Base-by-base conservation (phyloP, 164 flowering plant genomes). In the Umbellularia californica region DNA sequence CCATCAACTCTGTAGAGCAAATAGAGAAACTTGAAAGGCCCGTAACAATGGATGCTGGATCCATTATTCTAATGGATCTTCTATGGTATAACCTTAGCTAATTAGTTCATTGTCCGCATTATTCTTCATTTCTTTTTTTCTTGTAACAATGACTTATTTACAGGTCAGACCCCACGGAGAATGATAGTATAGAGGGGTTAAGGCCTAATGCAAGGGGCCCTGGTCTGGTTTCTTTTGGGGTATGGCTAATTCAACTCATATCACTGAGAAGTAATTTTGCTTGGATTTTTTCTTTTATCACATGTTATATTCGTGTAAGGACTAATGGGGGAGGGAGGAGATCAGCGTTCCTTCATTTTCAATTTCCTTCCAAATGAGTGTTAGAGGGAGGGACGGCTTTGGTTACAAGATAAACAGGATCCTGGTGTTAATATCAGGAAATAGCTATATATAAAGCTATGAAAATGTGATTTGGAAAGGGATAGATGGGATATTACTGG, bases 121-220 rank as follows among this genome's bases (percentile, higher is more conserved):
- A 64, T 3, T 62, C 11, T 70, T 65, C 69, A 13, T 66, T 68
- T 50, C 30, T 27, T 50, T 15, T 74, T 70, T 10, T 19, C 51
- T 69, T 24, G n/a, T 33, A 28, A 20, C 14, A 63, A 77, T 58
- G 71, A 24, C 62, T 33, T 19, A 55, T 25, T 63, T 77, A 50
- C 86, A 96, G 99, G 99, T 96, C 99, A 72, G 99, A 96, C 82
- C 99, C 99, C 68, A 96, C 99, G 58, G 98, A 94, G 80, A 96
- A 96, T 81, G 99, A 96, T 79, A 94, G 97, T 70, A 81, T 96
- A 47, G 99, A 96, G 81, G 99, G 99, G 25, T 83, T 96, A 82
- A 89, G 98, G 81, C 99, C 98, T 71, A 96, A 96, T 88, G 99
- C 99, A 60, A 87, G 98, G 84, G 98, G 99, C 11, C 97, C 98